Evolutionary conservation across 108 stramenopile species (phyloP), one percentile per base, ranked within the genome.

Genomic region (Pseudonitzschia multiseries): DNA sequence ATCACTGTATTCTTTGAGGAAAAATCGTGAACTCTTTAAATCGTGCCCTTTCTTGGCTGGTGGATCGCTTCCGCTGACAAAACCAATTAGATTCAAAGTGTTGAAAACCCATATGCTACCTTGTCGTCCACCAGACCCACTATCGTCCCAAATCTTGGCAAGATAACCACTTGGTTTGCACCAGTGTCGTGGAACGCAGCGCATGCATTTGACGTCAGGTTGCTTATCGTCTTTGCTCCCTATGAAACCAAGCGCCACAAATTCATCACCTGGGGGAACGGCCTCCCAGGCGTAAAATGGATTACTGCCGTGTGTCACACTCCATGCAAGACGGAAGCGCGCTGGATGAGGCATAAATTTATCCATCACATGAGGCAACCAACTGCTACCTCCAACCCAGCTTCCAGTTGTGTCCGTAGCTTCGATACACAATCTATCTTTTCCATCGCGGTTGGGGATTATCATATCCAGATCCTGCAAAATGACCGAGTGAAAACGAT

Each of bases 231-330:
- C 89, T 57, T 89, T 97, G n/a, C 93, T 96, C 14, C 90, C 93
- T 31, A 96, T 78, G 76, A 97, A 98, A 31, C 98, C 98, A 42
- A 99, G 79, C 8, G 97, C 96, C 4, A 97, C 96, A 80, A 98
- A 99, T 63, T 89, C 89, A 29, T 96, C 95, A 59, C 94, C 92
- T 3, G 98, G 98, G 32, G 98, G 96, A 4, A 98, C 89, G 8
- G 98, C 95, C 71, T 97, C 93, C 98, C 98, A 99, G 4, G 92
- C 93, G 75, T 94, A 98, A 65, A 99, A 93, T 22, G 89, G 93
- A 50, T 96, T 96, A 63, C 87, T 89, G 31, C 97, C 96, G 65
- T 91, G 89, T 29, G 94, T 93, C 15, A 93, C 78, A 71, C 94
- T 94, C 98, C 98, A 99, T 26, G 96, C 97, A 51, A 97, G 86